Evolutionary conservation across 139 green algal species (phyloP).

Genomic region (Chlamydomonas asymmetrica): DNA sequence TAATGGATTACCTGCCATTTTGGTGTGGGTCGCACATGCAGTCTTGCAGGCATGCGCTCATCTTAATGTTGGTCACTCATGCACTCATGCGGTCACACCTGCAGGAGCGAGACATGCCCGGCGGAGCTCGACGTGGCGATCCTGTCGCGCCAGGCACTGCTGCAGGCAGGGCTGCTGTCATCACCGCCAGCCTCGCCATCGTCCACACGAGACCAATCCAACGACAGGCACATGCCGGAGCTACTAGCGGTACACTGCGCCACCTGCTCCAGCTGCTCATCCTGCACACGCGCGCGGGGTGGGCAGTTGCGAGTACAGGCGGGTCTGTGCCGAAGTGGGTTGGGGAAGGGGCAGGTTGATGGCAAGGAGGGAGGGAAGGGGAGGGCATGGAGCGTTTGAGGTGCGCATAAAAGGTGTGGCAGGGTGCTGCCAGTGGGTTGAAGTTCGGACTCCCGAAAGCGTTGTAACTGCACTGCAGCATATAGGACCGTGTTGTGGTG

Average conservation of each 20-base stretch:
- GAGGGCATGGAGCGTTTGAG: too few relatives aligned
- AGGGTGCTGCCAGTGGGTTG: too few relatives aligned
- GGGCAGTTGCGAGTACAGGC: too few relatives aligned
- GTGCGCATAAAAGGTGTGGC: too few relatives aligned
- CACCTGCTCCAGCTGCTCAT: not conserved
- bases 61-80: not conserved
- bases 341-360: too few relatives aligned
- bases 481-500: too few relatives aligned
- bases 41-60: not conserved
- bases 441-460: too few relatives aligned
- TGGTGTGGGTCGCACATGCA: not conserved
- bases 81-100: constrained; percentile 29
- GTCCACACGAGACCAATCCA: too few relatives aligned
- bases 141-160: not conserved
- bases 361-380: too few relatives aligned
- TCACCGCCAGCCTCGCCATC: not conserved
- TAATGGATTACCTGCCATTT: not conserved
- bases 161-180: not conserved
- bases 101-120: constrained; percentile 19
- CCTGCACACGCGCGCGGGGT: not conserved
- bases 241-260: constrained; percentile 2
- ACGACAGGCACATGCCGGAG: constrained; percentile 34
- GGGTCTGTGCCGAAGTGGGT: too few relatives aligned
- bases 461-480: too few relatives aligned
- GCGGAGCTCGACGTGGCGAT: constrained; percentile 22